Percentiles rank a stretch among this genome's conserved stretches.
Conservation (phyloP, 495 filamentous ascomycete species). For the Usnea hakonensis region DNA sequence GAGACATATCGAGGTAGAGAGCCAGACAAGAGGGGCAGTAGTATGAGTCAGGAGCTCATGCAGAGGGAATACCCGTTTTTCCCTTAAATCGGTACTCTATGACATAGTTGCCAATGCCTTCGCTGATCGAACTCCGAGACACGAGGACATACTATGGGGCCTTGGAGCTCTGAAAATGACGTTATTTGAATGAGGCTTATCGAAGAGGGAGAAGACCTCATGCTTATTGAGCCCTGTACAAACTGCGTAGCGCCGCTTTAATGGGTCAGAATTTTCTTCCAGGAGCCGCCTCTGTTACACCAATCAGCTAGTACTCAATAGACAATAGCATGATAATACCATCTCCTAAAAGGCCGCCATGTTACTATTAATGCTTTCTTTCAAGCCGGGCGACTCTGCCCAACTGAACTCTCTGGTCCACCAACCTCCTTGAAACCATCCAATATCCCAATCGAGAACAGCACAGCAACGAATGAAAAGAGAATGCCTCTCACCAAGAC, state of each 20-base stretch:
- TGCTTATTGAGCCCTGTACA: too few relatives aligned
- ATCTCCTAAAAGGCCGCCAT: neutral
- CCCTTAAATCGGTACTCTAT: too few relatives aligned
- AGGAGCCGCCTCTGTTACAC: neutral
- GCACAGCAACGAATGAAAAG: neutral
- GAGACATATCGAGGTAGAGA: neutral
- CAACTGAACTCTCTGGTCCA: neutral
- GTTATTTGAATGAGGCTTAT: too few relatives aligned
- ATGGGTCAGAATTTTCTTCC: neutral
- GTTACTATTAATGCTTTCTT: neutral
- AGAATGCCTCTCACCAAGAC: constrained; percentile 2
- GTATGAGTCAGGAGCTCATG: too few relatives aligned
- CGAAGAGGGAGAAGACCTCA: too few relatives aligned
- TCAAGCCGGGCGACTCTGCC: neutral
- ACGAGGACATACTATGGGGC: too few relatives aligned
- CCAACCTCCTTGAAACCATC: neutral
- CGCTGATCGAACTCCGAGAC: too few relatives aligned
- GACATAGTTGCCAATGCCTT: too few relatives aligned
- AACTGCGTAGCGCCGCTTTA: too few relatives aligned
- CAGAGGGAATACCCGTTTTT: too few relatives aligned
- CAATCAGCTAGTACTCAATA: neutral
- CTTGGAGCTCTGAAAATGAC: too few relatives aligned
- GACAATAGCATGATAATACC: neutral
- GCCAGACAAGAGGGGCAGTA: neutral
- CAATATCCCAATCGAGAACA: neutral